These are phyloP conservation scores for Ilex paraguariensis DNA, from an alignment of 305 asterid genomes.

Conservation along the genomic window DNA sequence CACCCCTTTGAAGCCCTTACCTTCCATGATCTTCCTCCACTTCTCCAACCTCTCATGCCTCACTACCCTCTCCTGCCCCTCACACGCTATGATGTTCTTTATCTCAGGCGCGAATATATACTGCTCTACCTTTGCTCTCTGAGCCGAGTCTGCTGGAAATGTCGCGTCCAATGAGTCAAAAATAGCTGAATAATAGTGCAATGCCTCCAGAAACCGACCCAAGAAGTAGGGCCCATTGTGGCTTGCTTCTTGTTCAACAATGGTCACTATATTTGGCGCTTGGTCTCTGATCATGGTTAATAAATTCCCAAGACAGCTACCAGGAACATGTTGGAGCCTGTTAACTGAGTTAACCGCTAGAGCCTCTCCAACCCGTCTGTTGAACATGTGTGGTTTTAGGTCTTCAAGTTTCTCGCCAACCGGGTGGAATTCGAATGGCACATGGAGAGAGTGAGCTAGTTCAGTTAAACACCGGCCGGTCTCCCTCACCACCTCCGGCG, in stretches of 20 bases:
- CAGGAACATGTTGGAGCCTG: background rate
- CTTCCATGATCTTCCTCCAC: conserved; percentile 3
- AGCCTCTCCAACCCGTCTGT: background rate
- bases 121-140: conserved; percentile 1
- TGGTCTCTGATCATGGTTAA: background rate
- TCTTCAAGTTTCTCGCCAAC: background rate
- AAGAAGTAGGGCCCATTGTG: conserved; percentile 2
- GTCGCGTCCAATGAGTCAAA: conserved; percentile 2
- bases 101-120: conserved; percentile 1
- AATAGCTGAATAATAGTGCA: conserved; percentile 1
- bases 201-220: background rate
- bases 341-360: background rate
- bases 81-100: background rate
- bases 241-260: conserved; percentile 2
- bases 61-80: background rate
- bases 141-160: background rate
- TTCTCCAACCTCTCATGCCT: conserved; percentile 5
- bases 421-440: background rate
- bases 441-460: background rate
- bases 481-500: background rate
- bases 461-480: background rate
- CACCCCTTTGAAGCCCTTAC: conserved; percentile 1
- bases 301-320: background rate
- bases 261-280: conserved; percentile 1
- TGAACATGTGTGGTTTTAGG: conserved; percentile 5